A percentile compares a stretch with the other conserved stretches of the same genome.
These are phyloP conservation scores for Trichoderma gracile DNA, from an alignment of 2,329 filamentous ascomycete species.

Conservation along the genomic window DNA sequence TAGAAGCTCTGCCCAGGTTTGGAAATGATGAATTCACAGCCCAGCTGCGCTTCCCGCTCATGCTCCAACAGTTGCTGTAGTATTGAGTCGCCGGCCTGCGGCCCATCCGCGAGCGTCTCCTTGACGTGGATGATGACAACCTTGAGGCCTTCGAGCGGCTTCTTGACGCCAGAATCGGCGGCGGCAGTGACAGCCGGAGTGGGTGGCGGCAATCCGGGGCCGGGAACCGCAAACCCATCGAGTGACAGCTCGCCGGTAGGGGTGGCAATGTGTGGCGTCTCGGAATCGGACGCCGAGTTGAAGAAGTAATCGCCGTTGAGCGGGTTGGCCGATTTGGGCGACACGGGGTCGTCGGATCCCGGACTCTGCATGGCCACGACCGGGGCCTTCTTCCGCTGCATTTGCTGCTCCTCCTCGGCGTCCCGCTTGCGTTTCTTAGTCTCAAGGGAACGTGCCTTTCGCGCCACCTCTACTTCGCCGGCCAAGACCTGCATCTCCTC, in stretches of 20 bases:
- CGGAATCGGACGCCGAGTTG: conserved; percentile 27
- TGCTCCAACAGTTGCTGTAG: conserved; percentile 66
- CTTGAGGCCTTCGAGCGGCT: conserved; percentile 69
- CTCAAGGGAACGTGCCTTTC: conserved; percentile 39
- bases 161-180: conserved; percentile 24
- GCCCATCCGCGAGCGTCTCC: conserved; percentile 74
- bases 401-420: conserved; percentile 29
- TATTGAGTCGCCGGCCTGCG: conserved; percentile 65
- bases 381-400: conserved; percentile 30
- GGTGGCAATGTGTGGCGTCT: conserved; percentile 49
- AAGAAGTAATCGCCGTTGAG: conserved; percentile 20
- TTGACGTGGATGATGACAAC: conserved; percentile 94
- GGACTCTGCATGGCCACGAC: conserved; percentile 28
- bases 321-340: conserved; percentile 50
- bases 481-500: conserved; percentile 76
- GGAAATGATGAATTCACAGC: conserved; percentile 78
- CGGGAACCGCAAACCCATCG: conserved; percentile 40
- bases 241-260: conserved; percentile 51
- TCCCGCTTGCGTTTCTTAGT: conserved; percentile 66
- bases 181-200: conserved; percentile 21
- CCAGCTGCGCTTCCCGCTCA: conserved; percentile 65
- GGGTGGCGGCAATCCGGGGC: conserved; percentile 24
- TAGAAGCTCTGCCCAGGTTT: conserved; percentile 62
- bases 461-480: conserved; percentile 62
- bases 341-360: conserved; percentile 49